phyloP scores from a whole-genome alignment of 345 rosid species.

The Kandelia obovata region DNA sequence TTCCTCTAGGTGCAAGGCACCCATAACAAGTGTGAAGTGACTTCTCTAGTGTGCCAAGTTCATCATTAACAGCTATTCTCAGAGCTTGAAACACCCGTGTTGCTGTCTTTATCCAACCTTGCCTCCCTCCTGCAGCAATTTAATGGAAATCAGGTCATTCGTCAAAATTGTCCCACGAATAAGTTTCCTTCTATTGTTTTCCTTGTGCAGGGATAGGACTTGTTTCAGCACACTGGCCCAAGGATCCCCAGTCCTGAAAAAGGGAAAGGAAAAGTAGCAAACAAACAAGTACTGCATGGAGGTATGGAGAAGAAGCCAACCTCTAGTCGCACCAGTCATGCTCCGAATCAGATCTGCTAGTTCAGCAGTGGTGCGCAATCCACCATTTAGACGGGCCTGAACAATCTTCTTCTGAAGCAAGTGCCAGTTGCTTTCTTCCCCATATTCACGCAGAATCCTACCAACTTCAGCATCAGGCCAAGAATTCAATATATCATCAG shows the following conservation, averaged over 20 bases:
- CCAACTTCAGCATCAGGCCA: constrained; percentile 89
- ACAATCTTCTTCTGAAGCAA: constrained; percentile 61
- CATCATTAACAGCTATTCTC: constrained; percentile 91
- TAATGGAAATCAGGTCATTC: constrained; percentile 3
- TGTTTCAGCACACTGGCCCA: background rate
- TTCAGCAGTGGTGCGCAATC: constrained; percentile 81
- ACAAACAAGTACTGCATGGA: background rate
- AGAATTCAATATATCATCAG: constrained; percentile 74
- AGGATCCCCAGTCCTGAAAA: background rate
- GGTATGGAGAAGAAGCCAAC: constrained; percentile 27
- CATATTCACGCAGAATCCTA: constrained; percentile 67
- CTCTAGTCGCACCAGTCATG: constrained; percentile 43
- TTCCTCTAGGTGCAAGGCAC: constrained; percentile 82
- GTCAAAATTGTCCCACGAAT: background rate
- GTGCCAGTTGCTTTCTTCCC: constrained; percentile 85
- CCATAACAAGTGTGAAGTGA: constrained; percentile 63
- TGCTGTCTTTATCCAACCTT: constrained; percentile 98
- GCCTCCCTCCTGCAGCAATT: constrained; percentile 67
- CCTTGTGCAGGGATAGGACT: background rate
- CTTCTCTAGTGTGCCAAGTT: constrained; percentile 68
- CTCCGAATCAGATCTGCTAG: constrained; percentile 59
- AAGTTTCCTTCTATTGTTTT: background rate
- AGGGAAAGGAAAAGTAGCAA: background rate
- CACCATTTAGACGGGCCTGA: constrained; percentile 62
- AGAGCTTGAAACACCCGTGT: constrained; percentile 89